Conservation (phyloP, 1,139 yeast genomes). For the Hansenula sp. region DNA sequence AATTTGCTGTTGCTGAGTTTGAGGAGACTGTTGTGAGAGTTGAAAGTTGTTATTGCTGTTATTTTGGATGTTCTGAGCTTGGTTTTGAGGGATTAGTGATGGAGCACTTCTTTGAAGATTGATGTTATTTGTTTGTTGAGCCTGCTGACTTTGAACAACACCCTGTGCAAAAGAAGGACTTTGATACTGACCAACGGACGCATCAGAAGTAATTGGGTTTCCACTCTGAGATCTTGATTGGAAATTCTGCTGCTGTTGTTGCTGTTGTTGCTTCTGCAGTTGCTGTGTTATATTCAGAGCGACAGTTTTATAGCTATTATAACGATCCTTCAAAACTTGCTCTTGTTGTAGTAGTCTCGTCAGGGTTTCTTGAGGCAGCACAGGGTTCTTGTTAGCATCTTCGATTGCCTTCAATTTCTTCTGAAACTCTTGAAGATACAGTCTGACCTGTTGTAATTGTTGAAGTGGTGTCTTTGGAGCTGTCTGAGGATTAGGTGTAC, state of each 20-base stretch:
- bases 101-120: background rate
- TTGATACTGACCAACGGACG: conserved; percentile 2
- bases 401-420: conserved; percentile 35
- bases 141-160: conserved; percentile 7
- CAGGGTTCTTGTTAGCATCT: conserved; percentile 31
- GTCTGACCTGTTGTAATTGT: conserved; percentile 29
- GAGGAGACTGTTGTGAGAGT: conserved; percentile 9
- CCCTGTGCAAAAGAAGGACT: conserved; percentile 3
- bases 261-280: conserved; percentile 18
- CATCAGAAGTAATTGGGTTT: background rate
- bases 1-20: conserved; percentile 1
- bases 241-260: conserved; percentile 20
- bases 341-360: conserved; percentile 27
- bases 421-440: conserved; percentile 38
- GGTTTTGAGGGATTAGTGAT: conserved; percentile 2
- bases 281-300: conserved; percentile 19
- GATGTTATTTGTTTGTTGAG: conserved; percentile 1
- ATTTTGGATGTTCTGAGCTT: conserved; percentile 2
- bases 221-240: conserved; percentile 6
- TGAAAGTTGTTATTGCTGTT: conserved; percentile 8
- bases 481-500: conserved; percentile 9
- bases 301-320: conserved; percentile 17
- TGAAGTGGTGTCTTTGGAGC: conserved; percentile 17
- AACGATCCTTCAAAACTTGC: conserved; percentile 20
- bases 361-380: conserved; percentile 28